A percentile compares a stretch with the other conserved stretches of the same genome.
phyloP scores from a whole-genome alignment of 2,329 filamentous ascomycete genomes.

The Diaporthe citriasiana region DNA sequence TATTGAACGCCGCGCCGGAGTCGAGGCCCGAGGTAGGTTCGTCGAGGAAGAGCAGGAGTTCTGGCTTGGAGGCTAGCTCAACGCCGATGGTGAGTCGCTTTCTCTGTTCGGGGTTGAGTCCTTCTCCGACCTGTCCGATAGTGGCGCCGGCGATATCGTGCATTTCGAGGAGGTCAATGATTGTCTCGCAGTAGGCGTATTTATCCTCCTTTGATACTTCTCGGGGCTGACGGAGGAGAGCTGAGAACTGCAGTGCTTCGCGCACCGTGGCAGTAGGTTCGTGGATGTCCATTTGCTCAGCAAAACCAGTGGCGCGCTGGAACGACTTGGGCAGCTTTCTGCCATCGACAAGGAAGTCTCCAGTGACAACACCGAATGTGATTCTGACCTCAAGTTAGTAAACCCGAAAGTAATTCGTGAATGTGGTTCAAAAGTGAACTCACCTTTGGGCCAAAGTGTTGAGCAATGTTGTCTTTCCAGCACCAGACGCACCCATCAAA shows the following conservation, averaged over 20 bases:
- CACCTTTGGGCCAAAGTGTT: conserved; percentile 86
- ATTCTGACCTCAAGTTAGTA: background rate
- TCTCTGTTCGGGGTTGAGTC: conserved; percentile 62
- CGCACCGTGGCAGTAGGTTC: conserved; percentile 76
- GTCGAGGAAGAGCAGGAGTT: conserved; percentile 80
- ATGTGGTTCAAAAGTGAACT: conserved; percentile 55
- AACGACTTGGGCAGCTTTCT: conserved; percentile 74
- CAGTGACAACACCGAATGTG: conserved; percentile 71
- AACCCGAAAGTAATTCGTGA: too few relatives aligned
- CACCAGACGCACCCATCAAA: conserved; percentile 85
- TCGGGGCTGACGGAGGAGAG: conserved; percentile 74
- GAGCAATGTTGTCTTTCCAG: conserved; percentile 87
- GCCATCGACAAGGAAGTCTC: conserved; percentile 70
- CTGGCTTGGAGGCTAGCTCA: conserved; percentile 79
- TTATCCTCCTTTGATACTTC: conserved; percentile 72
- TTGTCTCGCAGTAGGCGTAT: conserved; percentile 75
- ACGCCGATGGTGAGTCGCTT: conserved; percentile 80
- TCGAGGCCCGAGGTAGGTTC: conserved; percentile 83
- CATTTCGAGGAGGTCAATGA: conserved; percentile 79
- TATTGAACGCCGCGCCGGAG: conserved; percentile 80
- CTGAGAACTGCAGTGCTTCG: conserved; percentile 77
- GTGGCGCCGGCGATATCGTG: conserved; percentile 78
- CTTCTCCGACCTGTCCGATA: conserved; percentile 77
- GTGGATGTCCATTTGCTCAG: conserved; percentile 80
- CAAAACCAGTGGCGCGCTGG: conserved; percentile 79